Conservation (phyloP, 345 rosid species). For the Anastatica hierochuntica region DNA sequence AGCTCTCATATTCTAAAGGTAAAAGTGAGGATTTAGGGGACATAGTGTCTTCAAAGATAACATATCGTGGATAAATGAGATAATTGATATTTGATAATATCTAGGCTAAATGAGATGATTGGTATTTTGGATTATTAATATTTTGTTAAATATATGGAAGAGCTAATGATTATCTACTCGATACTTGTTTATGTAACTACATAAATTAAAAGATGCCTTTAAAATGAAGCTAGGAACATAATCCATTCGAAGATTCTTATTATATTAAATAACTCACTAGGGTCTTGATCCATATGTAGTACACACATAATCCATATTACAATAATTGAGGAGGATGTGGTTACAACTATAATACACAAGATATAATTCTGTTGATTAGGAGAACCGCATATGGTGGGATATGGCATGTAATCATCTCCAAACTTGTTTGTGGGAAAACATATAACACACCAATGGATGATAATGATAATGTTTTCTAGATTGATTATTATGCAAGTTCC, state of each 20-base stretch:
- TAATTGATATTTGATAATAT: too few species aligned
- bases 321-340: conserved; percentile 18
- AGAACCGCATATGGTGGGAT: conserved; percentile 26
- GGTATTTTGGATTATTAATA: neutral
- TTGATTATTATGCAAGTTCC: neutral
- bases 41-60: too few species aligned
- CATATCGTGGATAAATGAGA: too few species aligned
- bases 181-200: too few species aligned
- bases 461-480: conserved; percentile 14
- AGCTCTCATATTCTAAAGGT: neutral
- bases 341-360: conserved; percentile 21
- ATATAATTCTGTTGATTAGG: neutral
- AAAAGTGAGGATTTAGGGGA: too few species aligned
- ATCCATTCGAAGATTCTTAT: conserved; percentile 7
- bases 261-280: conserved; percentile 3
- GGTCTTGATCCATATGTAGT: neutral
- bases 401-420: conserved; percentile 21
- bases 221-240: conserved; percentile 18
- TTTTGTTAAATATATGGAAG: neutral
- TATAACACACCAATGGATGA: conserved; percentile 6
- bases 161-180: neutral
- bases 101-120: neutral
- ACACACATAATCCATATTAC: conserved; percentile 14
- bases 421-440: conserved; percentile 6
- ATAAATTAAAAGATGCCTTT: conserved; percentile 13